Evolutionary conservation across 345 rosid species (phyloP), one percentile per base, ranked within the genome.

Genomic region (Physaria fendleri): DNA sequence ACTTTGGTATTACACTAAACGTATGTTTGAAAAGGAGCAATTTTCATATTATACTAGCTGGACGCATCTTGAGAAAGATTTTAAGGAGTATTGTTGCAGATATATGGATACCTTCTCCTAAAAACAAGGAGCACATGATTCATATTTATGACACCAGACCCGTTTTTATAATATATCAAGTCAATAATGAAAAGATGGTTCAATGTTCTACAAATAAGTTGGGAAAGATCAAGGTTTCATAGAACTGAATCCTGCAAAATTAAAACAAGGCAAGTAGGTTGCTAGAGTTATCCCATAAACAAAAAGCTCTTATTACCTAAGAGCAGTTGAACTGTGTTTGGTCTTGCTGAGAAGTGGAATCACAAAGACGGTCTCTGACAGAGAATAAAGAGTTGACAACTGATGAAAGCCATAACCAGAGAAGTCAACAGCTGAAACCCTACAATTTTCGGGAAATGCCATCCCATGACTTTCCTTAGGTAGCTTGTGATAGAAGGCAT

Each of bases 401-500:
- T 92, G 64, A 86, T 71, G 60, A 92, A 82, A 42, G 96, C 96
- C 95, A 83, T 79, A 30, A 78, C 73, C 63, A 92, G 68, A 50
- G 96, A 92, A 34, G 93, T 82, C 66, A 77, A 65, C n/a, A 92
- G 64, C 71, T 88, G 97, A 55, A 93, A 88, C 63, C 95, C 94
- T 3, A 93, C 94, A 29, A 93, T 87, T 79, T 84, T 74, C 1
- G 95, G 90, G 33, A 93, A 79, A 66, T 86, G 94, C 97, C 99
- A 92, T 12, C 95, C 97, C 80, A 86, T 35, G 37, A 85, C 88
- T 74, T 85, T 80, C 71, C 79, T 80, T 79, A 86, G 68, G 66
- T 93, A 88, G 80, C 94, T 93, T 39, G 85, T 88, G 68, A 89
- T 93, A 5, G 97, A 81, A 22, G 99, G 99, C 99, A 93, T 88